A percentile compares a stretch with the other conserved stretches of the same genome.
Evolutionary conservation across 2,329 filamentous ascomycete species (phyloP).

Genomic region (Exophiala xenobiotica): DNA sequence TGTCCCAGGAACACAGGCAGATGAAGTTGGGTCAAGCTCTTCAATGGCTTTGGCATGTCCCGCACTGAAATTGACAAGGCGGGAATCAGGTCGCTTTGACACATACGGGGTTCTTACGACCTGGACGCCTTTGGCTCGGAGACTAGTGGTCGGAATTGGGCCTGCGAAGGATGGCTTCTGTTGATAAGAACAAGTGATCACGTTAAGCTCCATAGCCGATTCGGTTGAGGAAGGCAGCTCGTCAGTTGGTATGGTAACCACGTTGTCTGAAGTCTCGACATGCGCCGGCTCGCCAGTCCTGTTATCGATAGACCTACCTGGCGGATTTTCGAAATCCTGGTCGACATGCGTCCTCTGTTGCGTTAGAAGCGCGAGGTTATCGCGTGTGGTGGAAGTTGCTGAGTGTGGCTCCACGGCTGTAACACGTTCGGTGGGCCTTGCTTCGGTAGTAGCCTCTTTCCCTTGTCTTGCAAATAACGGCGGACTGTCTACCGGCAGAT

Average conservation of each 20-base stretch:
- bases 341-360: too few species aligned
- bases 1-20: slow-evolving; percentile 2
- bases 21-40: background rate
- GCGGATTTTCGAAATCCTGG: too few species aligned
- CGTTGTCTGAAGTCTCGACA: background rate
- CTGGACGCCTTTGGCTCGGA: background rate
- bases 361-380: too few species aligned
- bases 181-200: too few species aligned
- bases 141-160: background rate
- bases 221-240: background rate
- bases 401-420: too few species aligned
- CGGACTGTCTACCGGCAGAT: slow-evolving; percentile 12
- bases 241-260: background rate
- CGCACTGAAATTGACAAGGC: background rate
- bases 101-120: slow-evolving; percentile 15
- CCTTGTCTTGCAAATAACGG: background rate
- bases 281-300: too few species aligned
- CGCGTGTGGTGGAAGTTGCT: too few species aligned
- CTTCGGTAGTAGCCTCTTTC: background rate
- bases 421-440: too few species aligned
- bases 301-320: too few species aligned
- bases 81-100: background rate
- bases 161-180: background rate
- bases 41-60: too few species aligned
- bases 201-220: too few species aligned